Evolutionary conservation across 768 basidiomycete species (phyloP), one percentile per base, ranked within the genome.

Genomic region (Dentipellis sp.): DNA sequence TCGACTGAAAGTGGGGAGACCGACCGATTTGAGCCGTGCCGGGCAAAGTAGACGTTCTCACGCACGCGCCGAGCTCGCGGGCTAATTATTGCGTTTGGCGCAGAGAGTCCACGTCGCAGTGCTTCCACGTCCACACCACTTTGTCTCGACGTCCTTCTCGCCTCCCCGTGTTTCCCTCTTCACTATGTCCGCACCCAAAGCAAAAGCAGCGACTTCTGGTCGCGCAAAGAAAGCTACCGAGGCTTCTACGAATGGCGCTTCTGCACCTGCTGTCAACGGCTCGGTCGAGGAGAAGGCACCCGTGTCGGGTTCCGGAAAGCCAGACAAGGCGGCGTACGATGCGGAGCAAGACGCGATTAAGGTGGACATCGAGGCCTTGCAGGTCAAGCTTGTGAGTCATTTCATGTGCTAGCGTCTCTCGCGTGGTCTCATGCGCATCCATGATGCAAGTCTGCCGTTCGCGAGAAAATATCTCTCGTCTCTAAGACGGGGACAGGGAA

Each of bases 281-380:
- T 73, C 78, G 36, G 64, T 54, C 14, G 55, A 65, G 37, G 55
- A 54, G 10, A 52, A 57, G 17, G 55, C 64, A 9, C 65, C 71
- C 37, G 64, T 70, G 52, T 38, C 62, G 17, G 54, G 65, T 51
- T 69, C 75, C 48, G 83, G 80, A 46, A 89, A 76, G 67, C 94
- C 94, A 35, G 94, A 97, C 79, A 93, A 92, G 72, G 78, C 78
- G 50, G 74, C 71, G n/a, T 88, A 88, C 68, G 90, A 97, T 53
- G 78, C 76, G 9, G 93, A 97, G 72, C 91, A 94, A 71, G 84
- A 88, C 53, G 81, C 71, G 65, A 74, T 94, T 61, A 92, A 88
- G 71, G 72, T 77, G 22, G 88, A 94, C 65, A 94, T 97, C 64
- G 94, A 94, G 58, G 76, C 72, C 49, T 70, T 93, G 50, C 91